Conservation (phyloP, 768 basidiomycete genomes). For the Phlebiopsis gigantea region DNA sequence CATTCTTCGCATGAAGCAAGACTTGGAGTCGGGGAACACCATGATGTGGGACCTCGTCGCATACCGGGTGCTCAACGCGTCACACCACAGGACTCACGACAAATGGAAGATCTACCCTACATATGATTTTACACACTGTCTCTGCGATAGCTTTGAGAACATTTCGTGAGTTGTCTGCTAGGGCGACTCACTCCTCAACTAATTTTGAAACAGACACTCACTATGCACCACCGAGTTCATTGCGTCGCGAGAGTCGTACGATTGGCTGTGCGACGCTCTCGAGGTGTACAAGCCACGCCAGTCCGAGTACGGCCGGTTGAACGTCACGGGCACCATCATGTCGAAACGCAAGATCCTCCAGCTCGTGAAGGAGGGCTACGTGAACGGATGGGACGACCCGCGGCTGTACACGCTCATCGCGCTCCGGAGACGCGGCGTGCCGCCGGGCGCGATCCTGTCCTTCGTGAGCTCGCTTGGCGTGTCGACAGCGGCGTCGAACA, state of each 20-base stretch:
- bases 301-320: conserved; percentile 93
- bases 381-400: conserved; percentile 95
- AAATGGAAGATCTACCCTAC: conserved; percentile 98
- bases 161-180: conserved; percentile 71
- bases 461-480: conserved; percentile 96
- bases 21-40: conserved; percentile 86
- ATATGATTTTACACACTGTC: conserved; percentile 97
- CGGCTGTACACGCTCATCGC: conserved; percentile 96
- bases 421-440: conserved; percentile 89
- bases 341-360: conserved; percentile 93
- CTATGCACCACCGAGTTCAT: conserved; percentile 96
- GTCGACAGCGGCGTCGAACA: conserved; percentile 76
- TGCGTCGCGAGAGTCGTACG: conserved; percentile 92
- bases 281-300: conserved; percentile 96
- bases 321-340: conserved; percentile 90
- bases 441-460: conserved; percentile 90
- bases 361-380: conserved; percentile 80
- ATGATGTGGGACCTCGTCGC: conserved; percentile 99
- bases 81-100: conserved; percentile 89
- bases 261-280: conserved; percentile 98
- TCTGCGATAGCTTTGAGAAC: conserved; percentile 98
- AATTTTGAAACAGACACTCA: conserved; percentile 66
- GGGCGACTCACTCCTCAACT: not conserved
- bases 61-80: conserved; percentile 85
- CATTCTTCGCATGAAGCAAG: conserved; percentile 95